Conservation (phyloP, 768 basidiomycete genomes). For the Leccinellum albellum region DNA sequence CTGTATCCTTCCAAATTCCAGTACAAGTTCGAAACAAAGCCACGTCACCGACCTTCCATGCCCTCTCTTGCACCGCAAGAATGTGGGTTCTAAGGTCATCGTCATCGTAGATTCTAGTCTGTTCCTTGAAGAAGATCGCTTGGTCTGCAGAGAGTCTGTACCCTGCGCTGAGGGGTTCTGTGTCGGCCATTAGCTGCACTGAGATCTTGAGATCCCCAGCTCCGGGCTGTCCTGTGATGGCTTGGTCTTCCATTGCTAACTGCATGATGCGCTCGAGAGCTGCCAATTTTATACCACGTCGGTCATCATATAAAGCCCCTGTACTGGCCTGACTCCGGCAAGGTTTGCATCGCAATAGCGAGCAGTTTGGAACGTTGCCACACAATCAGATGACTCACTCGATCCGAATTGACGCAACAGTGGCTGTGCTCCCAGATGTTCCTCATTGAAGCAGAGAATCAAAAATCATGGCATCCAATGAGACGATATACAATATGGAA, state of each 20-base stretch:
- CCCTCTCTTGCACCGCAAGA: conserved; percentile 27
- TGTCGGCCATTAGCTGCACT: not conserved
- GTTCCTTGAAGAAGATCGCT: conserved; percentile 25
- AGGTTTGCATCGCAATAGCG: not conserved
- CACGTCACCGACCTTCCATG: conserved; percentile 24
- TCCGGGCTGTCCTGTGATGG: not conserved
- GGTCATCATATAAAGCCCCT: not conserved
- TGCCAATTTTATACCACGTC: not conserved
- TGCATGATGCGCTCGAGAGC: too few relatives aligned
- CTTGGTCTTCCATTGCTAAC: not conserved
- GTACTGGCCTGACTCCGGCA: not conserved
- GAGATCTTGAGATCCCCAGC: conserved; percentile 10
- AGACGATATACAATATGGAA: conserved; percentile 18
- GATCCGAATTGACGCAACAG: too few relatives aligned
- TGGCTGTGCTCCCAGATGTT: too few relatives aligned
- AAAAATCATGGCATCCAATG: conserved; percentile 1
- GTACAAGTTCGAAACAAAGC: not conserved
- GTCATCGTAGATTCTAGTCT: conserved; percentile 29
- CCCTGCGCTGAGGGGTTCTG: not conserved
- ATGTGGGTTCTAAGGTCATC: conserved; percentile 29
- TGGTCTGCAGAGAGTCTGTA: conserved; percentile 15
- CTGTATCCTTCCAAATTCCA: conserved; percentile 4
- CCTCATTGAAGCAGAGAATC: too few relatives aligned
- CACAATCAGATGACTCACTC: too few relatives aligned
- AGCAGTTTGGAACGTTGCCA: too few relatives aligned